phyloP scores from a whole-genome alignment of 345 rosid genomes.

The Salix purpurea region DNA sequence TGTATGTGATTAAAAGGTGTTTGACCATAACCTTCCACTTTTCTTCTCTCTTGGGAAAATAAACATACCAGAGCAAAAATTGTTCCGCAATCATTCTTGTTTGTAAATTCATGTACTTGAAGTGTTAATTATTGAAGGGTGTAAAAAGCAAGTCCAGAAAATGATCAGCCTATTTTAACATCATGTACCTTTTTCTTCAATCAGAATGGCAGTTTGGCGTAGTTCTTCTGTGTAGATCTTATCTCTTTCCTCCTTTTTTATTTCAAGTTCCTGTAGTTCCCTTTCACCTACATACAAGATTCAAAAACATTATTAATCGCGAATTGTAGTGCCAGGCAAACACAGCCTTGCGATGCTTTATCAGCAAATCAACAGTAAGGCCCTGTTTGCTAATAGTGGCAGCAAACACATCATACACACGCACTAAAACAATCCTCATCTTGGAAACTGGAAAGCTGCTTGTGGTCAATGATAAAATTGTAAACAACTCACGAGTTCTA shows the following conservation, averaged over 20 bases:
- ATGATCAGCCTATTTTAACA: neutral
- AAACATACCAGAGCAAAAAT: neutral
- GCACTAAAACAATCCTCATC: constrained; percentile 8
- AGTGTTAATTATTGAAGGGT: neutral
- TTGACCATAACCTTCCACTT: constrained; percentile 1
- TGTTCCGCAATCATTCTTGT: neutral
- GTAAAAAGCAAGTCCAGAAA: neutral
- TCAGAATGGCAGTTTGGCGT: constrained; percentile 38
- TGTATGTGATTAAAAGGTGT: neutral
- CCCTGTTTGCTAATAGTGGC: neutral
- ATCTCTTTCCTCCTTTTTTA: constrained; percentile 51
- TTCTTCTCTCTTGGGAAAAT: neutral
- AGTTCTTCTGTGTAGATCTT: constrained; percentile 46
- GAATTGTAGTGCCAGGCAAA: constrained; percentile 12
- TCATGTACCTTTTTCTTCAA: constrained; percentile 61
- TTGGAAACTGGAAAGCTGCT: neutral
- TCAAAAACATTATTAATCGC: constrained; percentile 2
- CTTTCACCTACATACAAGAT: constrained; percentile 48
- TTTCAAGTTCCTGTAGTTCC: constrained; percentile 59
- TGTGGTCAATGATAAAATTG: neutral
- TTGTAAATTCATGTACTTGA: neutral
- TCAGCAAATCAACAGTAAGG: neutral
- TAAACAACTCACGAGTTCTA: constrained; percentile 46
- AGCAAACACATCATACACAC: neutral
- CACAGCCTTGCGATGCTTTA: neutral